A percentile compares a stretch with the other conserved stretches of the same genome.
Conservation (phyloP, 768 basidiomycete genomes). For the Imleria badia region DNA sequence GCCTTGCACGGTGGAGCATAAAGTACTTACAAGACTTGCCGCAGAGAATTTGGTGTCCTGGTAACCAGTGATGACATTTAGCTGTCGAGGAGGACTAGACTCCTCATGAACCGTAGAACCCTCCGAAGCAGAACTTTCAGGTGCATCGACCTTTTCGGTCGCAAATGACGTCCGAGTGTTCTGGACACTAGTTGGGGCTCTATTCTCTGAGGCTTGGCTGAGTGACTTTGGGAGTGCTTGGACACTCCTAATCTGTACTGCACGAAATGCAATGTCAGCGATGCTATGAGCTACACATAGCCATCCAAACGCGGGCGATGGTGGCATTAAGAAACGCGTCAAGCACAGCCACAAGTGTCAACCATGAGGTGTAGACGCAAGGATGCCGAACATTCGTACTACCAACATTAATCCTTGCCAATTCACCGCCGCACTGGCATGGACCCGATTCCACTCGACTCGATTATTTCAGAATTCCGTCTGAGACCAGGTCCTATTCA, state of each 20-base stretch:
- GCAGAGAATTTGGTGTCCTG: neutral
- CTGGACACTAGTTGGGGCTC: neutral
- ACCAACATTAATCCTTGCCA: too few species aligned
- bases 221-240: conserved; percentile 24
- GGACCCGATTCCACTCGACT: too few species aligned
- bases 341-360: conserved; percentile 12
- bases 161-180: neutral
- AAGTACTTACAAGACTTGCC: conserved; percentile 8
- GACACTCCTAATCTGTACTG: conserved; percentile 55
- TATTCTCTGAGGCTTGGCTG: neutral
- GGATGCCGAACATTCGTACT: too few species aligned
- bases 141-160: neutral
- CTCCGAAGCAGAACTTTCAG: neutral
- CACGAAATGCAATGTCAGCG: conserved; percentile 61
- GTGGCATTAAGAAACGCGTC: conserved; percentile 49
- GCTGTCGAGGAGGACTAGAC: neutral
- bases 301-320: conserved; percentile 70
- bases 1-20: neutral
- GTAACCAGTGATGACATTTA: too few species aligned
- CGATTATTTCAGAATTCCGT: too few species aligned
- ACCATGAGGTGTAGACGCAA: too few species aligned
- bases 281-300: conserved; percentile 63
- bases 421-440: too few species aligned
- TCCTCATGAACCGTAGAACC: neutral
- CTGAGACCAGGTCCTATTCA: neutral